Conservation (phyloP, 2,329 filamentous ascomycete genomes). For the Cladosporium sp. region DNA sequence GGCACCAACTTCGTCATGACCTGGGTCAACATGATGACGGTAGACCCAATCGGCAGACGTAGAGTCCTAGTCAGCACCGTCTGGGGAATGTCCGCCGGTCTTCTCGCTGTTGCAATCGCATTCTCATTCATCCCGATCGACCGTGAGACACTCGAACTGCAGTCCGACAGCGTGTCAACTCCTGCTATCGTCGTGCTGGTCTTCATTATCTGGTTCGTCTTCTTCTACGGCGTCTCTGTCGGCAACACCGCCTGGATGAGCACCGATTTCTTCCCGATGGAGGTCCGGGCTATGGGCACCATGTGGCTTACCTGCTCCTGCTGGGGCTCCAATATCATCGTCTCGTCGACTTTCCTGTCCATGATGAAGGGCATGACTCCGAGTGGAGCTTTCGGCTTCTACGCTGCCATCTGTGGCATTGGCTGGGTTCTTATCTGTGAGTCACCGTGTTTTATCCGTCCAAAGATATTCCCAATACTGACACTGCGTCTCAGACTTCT, state of each 20-base stretch:
- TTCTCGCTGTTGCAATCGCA: slow-evolving; percentile 68
- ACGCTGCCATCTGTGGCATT: slow-evolving; percentile 37
- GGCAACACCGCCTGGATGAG: slow-evolving; percentile 36
- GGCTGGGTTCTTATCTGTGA: slow-evolving; percentile 36
- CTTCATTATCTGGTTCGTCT: slow-evolving; percentile 36
- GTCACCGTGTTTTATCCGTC: too few relatives aligned
- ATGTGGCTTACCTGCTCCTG: slow-evolving; percentile 32
- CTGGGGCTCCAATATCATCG: slow-evolving; percentile 31
- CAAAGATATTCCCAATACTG: slow-evolving; percentile 14
- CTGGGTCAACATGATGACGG: slow-evolving; percentile 67
- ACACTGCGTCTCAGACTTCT: slow-evolving; percentile 20
- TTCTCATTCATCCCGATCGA: slow-evolving; percentile 61
- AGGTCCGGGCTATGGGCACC: slow-evolving; percentile 35
- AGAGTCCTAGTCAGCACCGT: slow-evolving; percentile 54
- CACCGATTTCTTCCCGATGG: slow-evolving; percentile 35
- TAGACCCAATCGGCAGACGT: slow-evolving; percentile 75
- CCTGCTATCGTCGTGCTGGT: slow-evolving; percentile 34
- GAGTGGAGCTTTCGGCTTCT: slow-evolving; percentile 37
- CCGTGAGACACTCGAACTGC: slow-evolving; percentile 31
- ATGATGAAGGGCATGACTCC: slow-evolving; percentile 37
- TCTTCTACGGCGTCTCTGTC: slow-evolving; percentile 29
- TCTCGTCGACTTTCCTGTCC: slow-evolving; percentile 36
- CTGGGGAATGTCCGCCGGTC: slow-evolving; percentile 65
- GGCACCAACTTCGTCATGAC: slow-evolving; percentile 79
- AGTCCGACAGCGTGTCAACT: slow-evolving; percentile 29